phyloP scores from a whole-genome alignment of 2,329 filamentous ascomycete genomes.

The Alternaria ethzedia region DNA sequence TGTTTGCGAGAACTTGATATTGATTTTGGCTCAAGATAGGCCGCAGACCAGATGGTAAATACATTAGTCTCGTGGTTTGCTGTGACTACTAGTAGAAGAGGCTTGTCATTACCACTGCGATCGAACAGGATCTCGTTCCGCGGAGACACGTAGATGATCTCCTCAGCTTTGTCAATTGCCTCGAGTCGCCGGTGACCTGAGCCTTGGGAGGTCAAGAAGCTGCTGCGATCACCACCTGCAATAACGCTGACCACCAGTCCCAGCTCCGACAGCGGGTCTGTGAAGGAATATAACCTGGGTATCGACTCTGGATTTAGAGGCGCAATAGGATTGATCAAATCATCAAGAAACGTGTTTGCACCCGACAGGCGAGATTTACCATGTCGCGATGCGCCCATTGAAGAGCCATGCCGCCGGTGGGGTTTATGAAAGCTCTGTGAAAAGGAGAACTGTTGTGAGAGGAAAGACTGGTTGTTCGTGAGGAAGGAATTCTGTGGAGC shows the following conservation, averaged over 20 bases:
- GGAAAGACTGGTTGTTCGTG: constrained; percentile 49
- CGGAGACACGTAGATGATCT: constrained; percentile 81
- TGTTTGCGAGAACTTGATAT: constrained; percentile 53
- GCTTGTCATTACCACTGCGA: constrained; percentile 51
- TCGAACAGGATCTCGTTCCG: constrained; percentile 61
- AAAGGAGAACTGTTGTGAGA: constrained; percentile 65
- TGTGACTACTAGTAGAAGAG: constrained; percentile 78
- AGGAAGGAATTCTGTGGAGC: constrained; percentile 87
- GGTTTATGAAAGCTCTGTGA: constrained; percentile 47
- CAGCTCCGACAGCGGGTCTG: constrained; percentile 84
- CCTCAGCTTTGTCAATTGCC: constrained; percentile 77
- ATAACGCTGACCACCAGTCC: constrained; percentile 71
- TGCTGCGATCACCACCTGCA: constrained; percentile 34
- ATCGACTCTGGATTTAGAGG: constrained; percentile 57
- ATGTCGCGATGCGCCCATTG: constrained; percentile 30
- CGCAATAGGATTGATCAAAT: constrained; percentile 35
- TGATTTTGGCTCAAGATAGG: constrained; percentile 73
- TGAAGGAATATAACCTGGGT: constrained; percentile 81
- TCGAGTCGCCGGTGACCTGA: constrained; percentile 51
- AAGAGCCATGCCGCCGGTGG: constrained; percentile 35
- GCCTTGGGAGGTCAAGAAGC: constrained; percentile 37
- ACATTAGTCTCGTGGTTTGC: constrained; percentile 76
- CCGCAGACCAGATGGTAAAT: constrained; percentile 85
- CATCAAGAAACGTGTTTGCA: constrained; percentile 38
- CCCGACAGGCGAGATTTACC: constrained; percentile 29